phyloP scores from a whole-genome alignment of 208 protist species.

The Crithidia bombi region DNA sequence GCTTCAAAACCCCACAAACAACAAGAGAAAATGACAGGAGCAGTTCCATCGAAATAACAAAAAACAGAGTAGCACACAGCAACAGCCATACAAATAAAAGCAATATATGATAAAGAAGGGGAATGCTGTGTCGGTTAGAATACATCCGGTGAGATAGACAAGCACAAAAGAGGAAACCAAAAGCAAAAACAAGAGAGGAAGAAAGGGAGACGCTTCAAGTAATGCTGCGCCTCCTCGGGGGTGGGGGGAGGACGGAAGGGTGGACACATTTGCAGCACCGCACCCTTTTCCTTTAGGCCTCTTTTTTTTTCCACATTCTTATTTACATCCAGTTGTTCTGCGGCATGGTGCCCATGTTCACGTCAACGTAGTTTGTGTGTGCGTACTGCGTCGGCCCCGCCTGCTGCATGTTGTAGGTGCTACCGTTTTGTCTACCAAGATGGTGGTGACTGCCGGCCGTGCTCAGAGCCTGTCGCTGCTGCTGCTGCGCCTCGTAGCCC shows the following conservation, averaged over 20 bases:
- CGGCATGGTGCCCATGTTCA: neutral
- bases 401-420: slow-evolving; percentile 13
- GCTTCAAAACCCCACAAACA: neutral
- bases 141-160: slow-evolving; percentile 10
- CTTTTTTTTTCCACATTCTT: neutral
- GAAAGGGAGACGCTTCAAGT: neutral
- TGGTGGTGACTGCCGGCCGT: slow-evolving; percentile 6
- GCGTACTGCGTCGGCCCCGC: slow-evolving; percentile 2
- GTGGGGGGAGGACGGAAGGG: too few relatives aligned
- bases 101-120: too few relatives aligned
- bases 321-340: slow-evolving; percentile 21
- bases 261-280: too few relatives aligned
- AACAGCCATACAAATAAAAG: too few relatives aligned
- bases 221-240: too few relatives aligned
- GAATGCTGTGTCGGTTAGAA: too few relatives aligned
- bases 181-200: slow-evolving; percentile 20
- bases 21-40: neutral
- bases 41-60: too few relatives aligned
- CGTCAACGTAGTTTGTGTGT: slow-evolving; percentile 4
- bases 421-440: slow-evolving; percentile 15
- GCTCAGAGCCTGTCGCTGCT: neutral
- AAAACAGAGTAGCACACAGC: neutral
- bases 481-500: neutral
- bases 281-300: too few relatives aligned
- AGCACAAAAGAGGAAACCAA: slow-evolving; percentile 8